These are phyloP conservation scores for Termitomyces titanicus DNA, from an alignment of 768 basidiomycete genomes.

Conservation along the genomic window DNA sequence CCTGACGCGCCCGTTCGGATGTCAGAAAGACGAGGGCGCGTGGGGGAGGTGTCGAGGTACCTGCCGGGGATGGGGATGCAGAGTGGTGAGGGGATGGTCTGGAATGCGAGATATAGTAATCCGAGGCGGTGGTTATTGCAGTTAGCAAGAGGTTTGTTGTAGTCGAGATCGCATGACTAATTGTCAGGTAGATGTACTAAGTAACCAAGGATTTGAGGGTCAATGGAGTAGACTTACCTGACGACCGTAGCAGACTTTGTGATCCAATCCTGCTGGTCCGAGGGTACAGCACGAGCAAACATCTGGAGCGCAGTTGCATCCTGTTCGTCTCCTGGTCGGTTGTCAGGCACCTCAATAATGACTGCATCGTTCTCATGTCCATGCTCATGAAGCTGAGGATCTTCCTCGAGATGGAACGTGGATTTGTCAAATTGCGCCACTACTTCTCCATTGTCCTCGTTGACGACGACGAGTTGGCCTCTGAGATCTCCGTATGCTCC, in stretches of 20 bases:
- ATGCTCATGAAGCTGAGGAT: conserved; percentile 44
- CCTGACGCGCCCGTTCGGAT: conserved; percentile 54
- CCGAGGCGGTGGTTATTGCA: conserved; percentile 58
- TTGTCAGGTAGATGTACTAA: background rate
- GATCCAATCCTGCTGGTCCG: conserved; percentile 70
- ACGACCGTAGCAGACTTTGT: conserved; percentile 56
- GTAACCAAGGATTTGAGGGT: background rate
- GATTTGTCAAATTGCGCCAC: conserved; percentile 62
- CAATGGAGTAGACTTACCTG: conserved; percentile 40
- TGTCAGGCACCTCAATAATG: conserved; percentile 65
- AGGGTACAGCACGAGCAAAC: conserved; percentile 58
- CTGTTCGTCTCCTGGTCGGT: conserved; percentile 29
- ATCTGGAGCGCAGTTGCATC: conserved; percentile 45
- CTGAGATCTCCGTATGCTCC: conserved; percentile 30
- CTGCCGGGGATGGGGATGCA: background rate
- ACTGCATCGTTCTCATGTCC: conserved; percentile 62
- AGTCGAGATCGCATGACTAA: conserved; percentile 63
- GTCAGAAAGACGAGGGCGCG: conserved; percentile 55
- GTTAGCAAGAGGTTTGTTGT: conserved; percentile 61
- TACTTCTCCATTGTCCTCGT: conserved; percentile 69
- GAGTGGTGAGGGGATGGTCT: conserved; percentile 44
- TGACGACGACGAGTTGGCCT: conserved; percentile 67
- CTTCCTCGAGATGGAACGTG: conserved; percentile 53
- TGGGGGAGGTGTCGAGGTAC: conserved; percentile 27
- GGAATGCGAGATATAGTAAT: conserved; percentile 58